Percentiles rank a stretch among this genome's conserved stretches.
These are phyloP conservation scores for Blastobotrys capitulatus DNA, from an alignment of 1,139 yeast species.

Conservation along the genomic window DNA sequence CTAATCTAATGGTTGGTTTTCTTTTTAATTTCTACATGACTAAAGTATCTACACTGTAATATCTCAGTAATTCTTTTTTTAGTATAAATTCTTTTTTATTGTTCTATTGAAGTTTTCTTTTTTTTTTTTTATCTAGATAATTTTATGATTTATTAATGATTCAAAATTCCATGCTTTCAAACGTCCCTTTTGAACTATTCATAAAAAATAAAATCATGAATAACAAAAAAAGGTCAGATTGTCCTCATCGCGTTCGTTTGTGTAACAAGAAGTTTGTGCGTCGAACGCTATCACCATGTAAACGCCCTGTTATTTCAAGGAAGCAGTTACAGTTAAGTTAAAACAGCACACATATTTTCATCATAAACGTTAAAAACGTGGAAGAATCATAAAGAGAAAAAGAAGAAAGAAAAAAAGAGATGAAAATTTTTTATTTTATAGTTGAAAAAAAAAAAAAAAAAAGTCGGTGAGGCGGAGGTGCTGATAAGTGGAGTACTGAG, in stretches of 20 bases:
- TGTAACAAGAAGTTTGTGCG: conserved; percentile 35
- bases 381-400: conserved; percentile 26
- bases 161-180: conserved; percentile 5
- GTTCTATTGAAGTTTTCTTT: not conserved
- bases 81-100: too few species aligned
- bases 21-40: not conserved
- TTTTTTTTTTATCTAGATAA: not conserved
- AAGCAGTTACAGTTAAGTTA: conserved; percentile 25
- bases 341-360: conserved; percentile 31
- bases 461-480: too few species aligned
- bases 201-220: too few species aligned
- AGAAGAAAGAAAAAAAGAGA: conserved; percentile 13
- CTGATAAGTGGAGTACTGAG: too few species aligned
- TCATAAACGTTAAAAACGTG: conserved; percentile 35
- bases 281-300: conserved; percentile 36
- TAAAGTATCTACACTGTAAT: too few species aligned
- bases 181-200: too few species aligned
- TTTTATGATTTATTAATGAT: not conserved
- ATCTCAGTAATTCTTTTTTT: too few species aligned
- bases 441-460: too few species aligned
- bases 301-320: conserved; percentile 25
- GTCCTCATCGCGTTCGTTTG: conserved; percentile 29
- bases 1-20: not conserved
- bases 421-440: not conserved
- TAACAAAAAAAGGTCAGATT: conserved; percentile 24